phyloP scores from a whole-genome alignment of 2,329 filamentous ascomycete species.

The Fusarium xyrophilum region DNA sequence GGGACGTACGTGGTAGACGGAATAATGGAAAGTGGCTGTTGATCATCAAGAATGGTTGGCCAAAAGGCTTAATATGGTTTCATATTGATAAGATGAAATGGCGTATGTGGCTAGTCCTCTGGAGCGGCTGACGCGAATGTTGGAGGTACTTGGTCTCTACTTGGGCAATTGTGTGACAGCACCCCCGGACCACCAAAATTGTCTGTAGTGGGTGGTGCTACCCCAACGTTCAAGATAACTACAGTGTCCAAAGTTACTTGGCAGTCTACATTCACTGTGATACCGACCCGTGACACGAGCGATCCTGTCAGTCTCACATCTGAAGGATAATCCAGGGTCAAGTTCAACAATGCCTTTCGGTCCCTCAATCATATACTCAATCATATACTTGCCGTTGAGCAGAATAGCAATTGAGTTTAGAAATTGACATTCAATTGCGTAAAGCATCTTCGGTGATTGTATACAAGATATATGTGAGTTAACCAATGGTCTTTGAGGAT shows the following conservation, averaged over 20 bases:
- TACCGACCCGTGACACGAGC: not conserved
- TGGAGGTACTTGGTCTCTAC: not conserved
- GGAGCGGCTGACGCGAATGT: not conserved
- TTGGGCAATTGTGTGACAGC: not conserved
- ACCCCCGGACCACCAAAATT: not conserved
- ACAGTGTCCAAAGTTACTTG: not conserved
- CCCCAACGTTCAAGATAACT: not conserved
- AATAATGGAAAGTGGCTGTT: not conserved
- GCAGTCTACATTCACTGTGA: not conserved
- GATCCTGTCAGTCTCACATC: not conserved
- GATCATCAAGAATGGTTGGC: not conserved
- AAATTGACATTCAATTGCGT: no score
- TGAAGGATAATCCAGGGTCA: no score
- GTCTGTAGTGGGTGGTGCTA: not conserved
- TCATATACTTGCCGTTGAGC: no score
- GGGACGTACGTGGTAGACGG: no score
- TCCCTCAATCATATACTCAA: no score
- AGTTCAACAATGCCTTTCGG: no score
- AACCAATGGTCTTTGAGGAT: no score
- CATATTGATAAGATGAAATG: not conserved
- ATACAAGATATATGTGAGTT: no score
- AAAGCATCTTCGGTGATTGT: no score
- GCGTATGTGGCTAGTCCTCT: not conserved
- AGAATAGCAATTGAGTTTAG: no score
- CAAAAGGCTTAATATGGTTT: not conserved